Percentiles rank a stretch among this genome's conserved stretches.
phyloP scores from a whole-genome alignment of 768 basidiomycete species.

The Hygrophorus pudorinus region DNA sequence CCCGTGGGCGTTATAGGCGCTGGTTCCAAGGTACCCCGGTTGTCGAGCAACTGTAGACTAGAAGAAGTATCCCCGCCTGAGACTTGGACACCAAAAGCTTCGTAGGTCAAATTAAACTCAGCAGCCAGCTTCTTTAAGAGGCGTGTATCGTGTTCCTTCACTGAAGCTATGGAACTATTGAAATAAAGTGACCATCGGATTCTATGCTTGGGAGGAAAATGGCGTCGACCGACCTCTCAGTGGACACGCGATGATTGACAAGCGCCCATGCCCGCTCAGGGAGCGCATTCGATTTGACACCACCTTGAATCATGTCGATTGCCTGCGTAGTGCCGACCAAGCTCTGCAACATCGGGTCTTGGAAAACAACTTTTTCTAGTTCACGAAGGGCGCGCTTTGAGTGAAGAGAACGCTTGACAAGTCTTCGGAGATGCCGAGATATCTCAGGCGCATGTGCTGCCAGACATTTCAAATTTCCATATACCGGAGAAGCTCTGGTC shows the following conservation, averaged over 20 bases:
- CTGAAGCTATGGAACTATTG: constrained; percentile 32
- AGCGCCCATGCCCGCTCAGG: constrained; percentile 64
- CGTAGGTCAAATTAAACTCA: constrained; percentile 48
- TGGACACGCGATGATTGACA: constrained; percentile 64
- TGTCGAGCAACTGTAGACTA: constrained; percentile 37
- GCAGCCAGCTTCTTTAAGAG: constrained; percentile 38
- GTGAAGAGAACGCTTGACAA: constrained; percentile 35
- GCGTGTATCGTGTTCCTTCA: constrained; percentile 31
- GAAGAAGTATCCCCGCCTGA: constrained; percentile 23
- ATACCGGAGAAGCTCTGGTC: constrained; percentile 50
- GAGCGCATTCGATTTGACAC: constrained; percentile 69
- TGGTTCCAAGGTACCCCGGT: constrained; percentile 46
- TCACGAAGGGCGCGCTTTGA: constrained; percentile 42
- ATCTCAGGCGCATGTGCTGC: constrained; percentile 52
- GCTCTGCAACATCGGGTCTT: constrained; percentile 30
- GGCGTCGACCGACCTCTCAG: constrained; percentile 35
- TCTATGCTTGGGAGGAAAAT: not conserved
- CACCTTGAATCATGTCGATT: constrained; percentile 58
- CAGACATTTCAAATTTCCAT: constrained; percentile 52
- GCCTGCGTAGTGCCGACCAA: constrained; percentile 69
- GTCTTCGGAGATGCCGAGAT: constrained; percentile 32
- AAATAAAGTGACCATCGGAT: constrained; percentile 13
- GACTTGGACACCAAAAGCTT: constrained; percentile 40
- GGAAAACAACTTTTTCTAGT: constrained; percentile 38
- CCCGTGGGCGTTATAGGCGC: constrained; percentile 53